These are phyloP conservation scores for Pseudogymnoascus sp. DNA, from an alignment of 2,329 filamentous ascomycete species.

Conservation along the genomic window DNA sequence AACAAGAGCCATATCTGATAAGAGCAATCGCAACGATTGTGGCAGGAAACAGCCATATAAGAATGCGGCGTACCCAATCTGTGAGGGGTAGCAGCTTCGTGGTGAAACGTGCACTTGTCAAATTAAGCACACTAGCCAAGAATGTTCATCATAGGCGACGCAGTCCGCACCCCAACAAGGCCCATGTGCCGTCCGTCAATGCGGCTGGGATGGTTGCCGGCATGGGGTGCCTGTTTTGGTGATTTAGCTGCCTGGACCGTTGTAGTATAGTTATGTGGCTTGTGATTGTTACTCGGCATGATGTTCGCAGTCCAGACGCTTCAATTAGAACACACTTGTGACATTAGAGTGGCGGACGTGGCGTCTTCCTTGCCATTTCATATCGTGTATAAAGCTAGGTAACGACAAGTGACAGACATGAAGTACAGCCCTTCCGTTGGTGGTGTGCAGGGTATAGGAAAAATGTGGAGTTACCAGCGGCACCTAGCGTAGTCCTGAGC, in stretches of 20 bases:
- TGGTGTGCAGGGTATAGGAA: not conserved
- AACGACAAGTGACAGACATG: not conserved
- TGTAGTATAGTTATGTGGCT: not conserved
- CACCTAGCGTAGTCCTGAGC: not conserved
- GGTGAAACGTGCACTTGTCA: not conserved
- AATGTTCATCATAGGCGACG: not conserved
- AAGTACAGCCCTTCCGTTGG: not conserved
- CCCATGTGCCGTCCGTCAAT: not conserved
- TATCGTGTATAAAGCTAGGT: not conserved
- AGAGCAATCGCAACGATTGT: not conserved
- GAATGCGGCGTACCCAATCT: not conserved
- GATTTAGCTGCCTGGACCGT: not conserved
- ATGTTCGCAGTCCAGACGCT: not conserved
- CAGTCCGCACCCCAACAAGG: not conserved
- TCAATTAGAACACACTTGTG: not conserved
- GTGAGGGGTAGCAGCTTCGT: not conserved
- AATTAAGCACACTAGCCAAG: not conserved
- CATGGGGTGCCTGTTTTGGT: not conserved
- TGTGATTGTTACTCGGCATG: not conserved
- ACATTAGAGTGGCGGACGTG: not conserved
- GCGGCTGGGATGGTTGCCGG: not conserved
- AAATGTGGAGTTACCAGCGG: not conserved
- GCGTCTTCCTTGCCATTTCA: not conserved
- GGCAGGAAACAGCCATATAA: not conserved
- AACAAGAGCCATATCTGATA: not conserved